Base-by-base conservation (phyloP, 768 basidiomycete genomes). In the Tylopilus balloui region DNA sequence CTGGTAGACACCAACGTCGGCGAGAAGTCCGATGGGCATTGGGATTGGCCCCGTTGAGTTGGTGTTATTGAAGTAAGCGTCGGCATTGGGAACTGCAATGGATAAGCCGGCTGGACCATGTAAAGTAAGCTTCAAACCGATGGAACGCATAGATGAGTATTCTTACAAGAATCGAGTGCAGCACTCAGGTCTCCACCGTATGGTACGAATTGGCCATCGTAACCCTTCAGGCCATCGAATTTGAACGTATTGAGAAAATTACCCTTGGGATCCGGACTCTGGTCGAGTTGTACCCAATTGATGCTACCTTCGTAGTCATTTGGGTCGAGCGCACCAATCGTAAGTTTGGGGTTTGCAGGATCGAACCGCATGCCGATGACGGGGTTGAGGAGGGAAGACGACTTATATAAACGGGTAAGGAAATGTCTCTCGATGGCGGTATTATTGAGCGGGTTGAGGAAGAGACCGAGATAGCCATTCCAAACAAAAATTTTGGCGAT, bases 291-390 rank as follows among this genome's bases (percentile, higher is more conserved):
- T 14, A 66, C 59, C 64, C 64, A 66, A 39, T 66, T 66, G 25
- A 66, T 63, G 13, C 54, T 56, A 25, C 64, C 64, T 48, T 67
- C 66, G 25, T 66, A 66, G 39, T 66, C 64, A 10, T 55, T 57
- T 8, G 59, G 64, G 35, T 66, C 64, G 3, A 66, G 64, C 6
- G 66, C 66, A 2, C 64, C 64, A n/a, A 66, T 63, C 8, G 66
- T 66, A 10, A 66, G 20, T 41, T 61, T 66, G 13, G 64, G 64
- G n/a, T 61, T 63, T 11, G 14, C 34, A 27, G 64, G 55, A 42
- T 66, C 61, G 23, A 66, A 65, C 9, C 63, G 54, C 58, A 66
- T 57, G 14, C 64, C 66, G 9, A 66, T 21, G 11, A 66, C 66
- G 19, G 64, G 64, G 27, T 67, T 66, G 38, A 66, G 65, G 13